These are phyloP conservation scores for Oidiodendron maius DNA, from an alignment of 495 filamentous ascomycete genomes.

Conservation along the genomic window DNA sequence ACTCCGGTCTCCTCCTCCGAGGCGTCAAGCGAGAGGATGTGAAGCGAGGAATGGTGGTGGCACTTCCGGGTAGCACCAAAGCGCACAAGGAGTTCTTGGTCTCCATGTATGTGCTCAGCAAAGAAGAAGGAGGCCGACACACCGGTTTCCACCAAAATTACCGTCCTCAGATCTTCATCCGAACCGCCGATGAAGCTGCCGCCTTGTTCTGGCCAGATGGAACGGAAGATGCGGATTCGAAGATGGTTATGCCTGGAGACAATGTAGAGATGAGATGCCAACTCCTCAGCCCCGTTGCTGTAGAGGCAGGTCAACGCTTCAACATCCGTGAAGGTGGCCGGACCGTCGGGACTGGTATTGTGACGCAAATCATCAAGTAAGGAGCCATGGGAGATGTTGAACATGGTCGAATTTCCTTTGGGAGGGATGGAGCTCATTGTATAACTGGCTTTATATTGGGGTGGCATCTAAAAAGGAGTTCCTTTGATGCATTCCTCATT, in stretches of 20 bases:
- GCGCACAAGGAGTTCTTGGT: conserved; percentile 85
- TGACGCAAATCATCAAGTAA: conserved; percentile 78
- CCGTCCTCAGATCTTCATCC: conserved; percentile 89
- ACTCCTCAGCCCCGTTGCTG: conserved; percentile 72
- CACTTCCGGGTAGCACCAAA: conserved; percentile 68
- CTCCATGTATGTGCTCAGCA: conserved; percentile 93
- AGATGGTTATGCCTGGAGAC: conserved; percentile 94
- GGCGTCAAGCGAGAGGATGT: conserved; percentile 93
- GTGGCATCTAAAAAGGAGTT: conserved; percentile 23
- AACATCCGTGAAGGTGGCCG: conserved; percentile 95
- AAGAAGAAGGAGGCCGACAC: conserved; percentile 96
- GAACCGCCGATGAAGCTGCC: conserved; percentile 87
- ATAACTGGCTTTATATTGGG: conserved; percentile 17
- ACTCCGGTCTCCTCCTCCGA: conserved; percentile 95
- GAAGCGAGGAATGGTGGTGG: conserved; percentile 87
- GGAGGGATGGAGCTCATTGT: conserved; percentile 9
- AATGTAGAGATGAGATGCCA: conserved; percentile 93
- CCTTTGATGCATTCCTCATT: conserved; percentile 13
- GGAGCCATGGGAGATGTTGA: background rate
- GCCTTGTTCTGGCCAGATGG: conserved; percentile 78
- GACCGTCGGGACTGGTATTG: conserved; percentile 86
- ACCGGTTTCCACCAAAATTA: conserved; percentile 92
- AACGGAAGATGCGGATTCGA: conserved; percentile 52
- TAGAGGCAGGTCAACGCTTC: conserved; percentile 87
- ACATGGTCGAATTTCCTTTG: conserved; percentile 5